Conservation (phyloP, 306 rosid genomes). For the Ammopiptanthus mongolicus region DNA sequence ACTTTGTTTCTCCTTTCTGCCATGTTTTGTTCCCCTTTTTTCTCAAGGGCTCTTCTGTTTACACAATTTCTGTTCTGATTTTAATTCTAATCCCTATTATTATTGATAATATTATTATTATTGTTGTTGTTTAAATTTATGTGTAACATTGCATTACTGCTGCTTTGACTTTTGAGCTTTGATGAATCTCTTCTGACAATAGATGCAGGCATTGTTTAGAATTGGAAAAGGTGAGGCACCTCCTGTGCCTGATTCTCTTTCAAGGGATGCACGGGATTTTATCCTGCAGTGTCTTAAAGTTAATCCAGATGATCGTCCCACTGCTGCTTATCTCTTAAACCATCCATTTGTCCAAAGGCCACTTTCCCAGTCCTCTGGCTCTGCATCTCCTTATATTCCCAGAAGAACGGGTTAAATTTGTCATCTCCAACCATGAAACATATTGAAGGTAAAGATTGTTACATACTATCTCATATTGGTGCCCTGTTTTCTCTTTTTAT, state of each 20-base stretch:
- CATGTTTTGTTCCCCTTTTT: neutral
- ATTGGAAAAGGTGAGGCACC: slow-evolving; percentile 87
- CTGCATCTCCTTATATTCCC: slow-evolving; percentile 52
- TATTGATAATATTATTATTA: neutral
- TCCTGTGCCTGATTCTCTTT: slow-evolving; percentile 60
- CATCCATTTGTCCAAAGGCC: slow-evolving; percentile 69
- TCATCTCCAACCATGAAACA: slow-evolving; percentile 17
- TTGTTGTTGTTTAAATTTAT: neutral
- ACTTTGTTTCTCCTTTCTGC: neutral
- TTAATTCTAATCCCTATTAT: neutral
- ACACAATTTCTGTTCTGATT: neutral
- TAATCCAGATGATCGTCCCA: slow-evolving; percentile 60
- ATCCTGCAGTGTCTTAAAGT: slow-evolving; percentile 66
- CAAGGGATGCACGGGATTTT: slow-evolving; percentile 68
- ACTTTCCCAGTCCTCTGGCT: slow-evolving; percentile 53
- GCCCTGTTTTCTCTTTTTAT: neutral
- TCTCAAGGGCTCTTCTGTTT: neutral
- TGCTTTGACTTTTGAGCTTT: slow-evolving; percentile 19
- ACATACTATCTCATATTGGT: neutral
- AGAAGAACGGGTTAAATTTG: slow-evolving; percentile 32
- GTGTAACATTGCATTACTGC: neutral
- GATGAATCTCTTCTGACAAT: slow-evolving; percentile 29
- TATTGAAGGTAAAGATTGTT: slow-evolving; percentile 41
- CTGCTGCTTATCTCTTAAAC: slow-evolving; percentile 56
- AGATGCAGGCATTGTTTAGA: slow-evolving; percentile 75